Base-by-base conservation (phyloP, 2,329 filamentous ascomycete genomes). In the Parastagonospora avenae region DNA sequence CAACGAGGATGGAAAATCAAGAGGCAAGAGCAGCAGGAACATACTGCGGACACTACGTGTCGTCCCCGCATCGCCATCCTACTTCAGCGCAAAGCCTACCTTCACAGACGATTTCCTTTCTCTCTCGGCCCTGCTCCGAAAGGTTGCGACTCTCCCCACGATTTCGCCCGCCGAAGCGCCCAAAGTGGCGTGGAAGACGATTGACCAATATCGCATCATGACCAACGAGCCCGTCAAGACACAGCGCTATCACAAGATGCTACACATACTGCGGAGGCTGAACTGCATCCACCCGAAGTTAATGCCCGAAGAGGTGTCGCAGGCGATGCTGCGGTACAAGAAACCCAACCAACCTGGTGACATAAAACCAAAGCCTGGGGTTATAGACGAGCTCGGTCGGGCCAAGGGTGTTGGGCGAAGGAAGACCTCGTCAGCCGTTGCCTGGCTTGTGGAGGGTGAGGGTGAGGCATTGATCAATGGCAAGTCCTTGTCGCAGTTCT, bases 381-480 rank as follows among this genome's bases (percentile, higher is more conserved):
- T 80, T 2, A 79, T 97, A 53, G 92, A 97, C 74, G 80, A 83
- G 56, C 85, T 85, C 60, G 94, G 95, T 10, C 83, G 91, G 50
- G 86, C 92, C 10, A 80, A 90, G 46, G 94, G 89, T 2, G 85
- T 90, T 42, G 94, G 94, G 39, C 86, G 88, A 76, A 86, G 94
- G 74, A 99, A 99, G 83, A 85, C 88, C 35, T 93, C 92, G 2
- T 85, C 85, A 19, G 94, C 94, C 1, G 86, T 87, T 48, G 94
- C 91, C 8, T 95, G 87, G 78, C 79, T 99, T 16, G 91, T 99
- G 4, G 93, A 97, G 77, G 94, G 94, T 5, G 91, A 90, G 9
- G 95, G 94, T 11, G 89, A 97, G 76, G 85, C 95, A 11, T 74
- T 95, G 62, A 81, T 99, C 73, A 99, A 99, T 72, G 92, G 92